Percentiles rank a stretch among this genome's conserved stretches.
Conservation (phyloP, 192 early-diverging fungal species). For the Coemansia sp. region DNA sequence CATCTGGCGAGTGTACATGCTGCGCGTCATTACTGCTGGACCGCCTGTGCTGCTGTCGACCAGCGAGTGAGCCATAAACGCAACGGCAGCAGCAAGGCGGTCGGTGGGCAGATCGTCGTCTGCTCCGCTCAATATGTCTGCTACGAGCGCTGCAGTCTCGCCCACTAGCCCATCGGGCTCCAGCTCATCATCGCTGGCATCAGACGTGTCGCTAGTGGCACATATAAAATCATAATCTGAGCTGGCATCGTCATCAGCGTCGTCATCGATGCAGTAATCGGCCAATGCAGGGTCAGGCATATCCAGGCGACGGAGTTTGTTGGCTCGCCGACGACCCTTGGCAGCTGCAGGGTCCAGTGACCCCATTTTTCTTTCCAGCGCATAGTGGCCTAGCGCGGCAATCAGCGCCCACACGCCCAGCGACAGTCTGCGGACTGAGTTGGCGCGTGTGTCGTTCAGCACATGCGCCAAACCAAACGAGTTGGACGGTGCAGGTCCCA, state of each 20-base stretch:
- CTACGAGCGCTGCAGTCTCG: slow-evolving; percentile 34
- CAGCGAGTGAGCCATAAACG: slow-evolving; percentile 43
- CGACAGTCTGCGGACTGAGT: slow-evolving; percentile 32
- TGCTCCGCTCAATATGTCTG: slow-evolving; percentile 26
- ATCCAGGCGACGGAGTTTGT: background rate
- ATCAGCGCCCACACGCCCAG: slow-evolving; percentile 36
- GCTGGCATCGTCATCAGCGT: background rate
- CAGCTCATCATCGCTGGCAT: slow-evolving; percentile 15
- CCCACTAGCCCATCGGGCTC: slow-evolving; percentile 21
- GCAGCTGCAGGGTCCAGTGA: background rate
- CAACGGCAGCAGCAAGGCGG: slow-evolving; percentile 28
- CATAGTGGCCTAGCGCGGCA: slow-evolving; percentile 27
- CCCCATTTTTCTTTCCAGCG: slow-evolving; percentile 17
- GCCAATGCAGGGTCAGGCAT: background rate
- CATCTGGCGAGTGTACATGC: slow-evolving; percentile 32
- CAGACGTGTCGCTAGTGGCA: slow-evolving; percentile 14
- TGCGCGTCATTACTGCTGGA: slow-evolving; percentile 31
- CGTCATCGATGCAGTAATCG: background rate
- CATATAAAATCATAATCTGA: slow-evolving; percentile 39
- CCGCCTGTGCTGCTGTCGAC: slow-evolving; percentile 8
- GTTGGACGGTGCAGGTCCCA: slow-evolving; percentile 1
- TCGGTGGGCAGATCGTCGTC: slow-evolving; percentile 20
- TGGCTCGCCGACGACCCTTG: background rate
- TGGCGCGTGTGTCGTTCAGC: slow-evolving; percentile 31
- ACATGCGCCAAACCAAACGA: slow-evolving; percentile 17